Percentiles rank a stretch among this genome's conserved stretches.
These are phyloP conservation scores for Exophiala mesophila DNA, from an alignment of 2,329 filamentous ascomycete genomes.

Conservation along the genomic window DNA sequence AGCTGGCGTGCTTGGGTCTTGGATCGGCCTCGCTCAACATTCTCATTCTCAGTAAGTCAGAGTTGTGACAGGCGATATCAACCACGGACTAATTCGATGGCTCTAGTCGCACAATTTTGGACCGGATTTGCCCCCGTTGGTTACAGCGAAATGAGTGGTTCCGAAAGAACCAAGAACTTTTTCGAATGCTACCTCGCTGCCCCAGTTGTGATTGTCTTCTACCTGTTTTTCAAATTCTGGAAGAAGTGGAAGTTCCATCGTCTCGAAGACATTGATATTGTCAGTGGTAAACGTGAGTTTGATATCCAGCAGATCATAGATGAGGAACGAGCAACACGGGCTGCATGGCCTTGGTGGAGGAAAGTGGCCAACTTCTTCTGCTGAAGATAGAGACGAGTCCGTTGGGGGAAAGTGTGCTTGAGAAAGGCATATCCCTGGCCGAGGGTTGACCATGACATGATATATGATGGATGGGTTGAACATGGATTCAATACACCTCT, in stretches of 20 bases:
- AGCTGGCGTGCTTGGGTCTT: conserved; percentile 73
- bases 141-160: conserved; percentile 34
- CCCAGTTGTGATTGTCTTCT: conserved; percentile 53
- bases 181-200: conserved; percentile 59
- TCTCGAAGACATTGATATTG: conserved; percentile 40
- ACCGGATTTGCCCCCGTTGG: conserved; percentile 72
- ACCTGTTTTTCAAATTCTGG: conserved; percentile 34
- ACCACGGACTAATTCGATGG: neutral
- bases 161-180: conserved; percentile 57
- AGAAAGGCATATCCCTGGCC: too few species aligned
- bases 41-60: conserved; percentile 54
- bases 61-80: neutral
- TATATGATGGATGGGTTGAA: too few species aligned
- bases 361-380: conserved; percentile 67
- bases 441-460: too few species aligned
- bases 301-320: conserved; percentile 56
- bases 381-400: too few species aligned
- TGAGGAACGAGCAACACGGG: conserved; percentile 71
- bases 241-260: conserved; percentile 4
- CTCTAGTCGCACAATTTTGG: conserved; percentile 72
- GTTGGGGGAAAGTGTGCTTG: too few species aligned
- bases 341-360: conserved; percentile 70
- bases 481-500: too few species aligned
- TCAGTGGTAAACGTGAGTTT: conserved; percentile 77
- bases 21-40: conserved; percentile 68